Percentiles rank a stretch among this genome's conserved stretches.
These are phyloP conservation scores for Synchytrium microbalum DNA, from an alignment of 371 early-diverging fungal genomes.

Conservation along the genomic window DNA sequence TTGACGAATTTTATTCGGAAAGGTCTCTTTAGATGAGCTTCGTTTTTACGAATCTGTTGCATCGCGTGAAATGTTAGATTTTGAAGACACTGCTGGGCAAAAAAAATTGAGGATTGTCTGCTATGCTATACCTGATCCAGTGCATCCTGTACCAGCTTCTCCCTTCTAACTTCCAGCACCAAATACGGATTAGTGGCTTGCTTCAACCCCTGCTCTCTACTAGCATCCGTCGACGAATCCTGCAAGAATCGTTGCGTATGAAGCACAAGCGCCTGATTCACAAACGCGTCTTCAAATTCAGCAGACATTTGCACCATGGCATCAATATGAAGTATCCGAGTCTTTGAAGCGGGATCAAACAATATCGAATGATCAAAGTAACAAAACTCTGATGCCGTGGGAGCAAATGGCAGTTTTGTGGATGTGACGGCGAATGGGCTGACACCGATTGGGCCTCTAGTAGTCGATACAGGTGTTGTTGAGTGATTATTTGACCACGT, in stretches of 20 bases:
- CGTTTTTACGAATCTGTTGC: constrained; percentile 23
- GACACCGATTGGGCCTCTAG: neutral
- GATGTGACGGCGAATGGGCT: neutral
- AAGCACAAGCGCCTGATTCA: constrained; percentile 53
- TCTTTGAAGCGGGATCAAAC: constrained; percentile 63
- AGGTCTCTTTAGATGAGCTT: constrained; percentile 52
- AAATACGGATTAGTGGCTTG: constrained; percentile 74
- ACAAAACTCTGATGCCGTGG: constrained; percentile 47
- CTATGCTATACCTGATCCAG: constrained; percentile 52
- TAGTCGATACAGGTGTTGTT: neutral
- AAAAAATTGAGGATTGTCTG: constrained; percentile 17
- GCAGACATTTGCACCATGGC: constrained; percentile 75
- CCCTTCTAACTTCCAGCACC: constrained; percentile 65
- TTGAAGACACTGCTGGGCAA: neutral
- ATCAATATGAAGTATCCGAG: constrained; percentile 69
- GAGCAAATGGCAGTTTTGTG: constrained; percentile 8
- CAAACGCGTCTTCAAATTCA: constrained; percentile 74
- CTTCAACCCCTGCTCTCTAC: constrained; percentile 78
- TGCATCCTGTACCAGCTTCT: constrained; percentile 58
- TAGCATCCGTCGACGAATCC: constrained; percentile 25
- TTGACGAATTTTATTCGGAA: constrained; percentile 60
- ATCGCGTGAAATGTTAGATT: neutral
- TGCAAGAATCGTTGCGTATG: constrained; percentile 67
- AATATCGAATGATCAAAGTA: constrained; percentile 70
- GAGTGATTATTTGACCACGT: neutral